Evolutionary conservation across 257 asterid genomes (phyloP), one percentile per base, ranked within the genome.

Genomic region (Voacanga thouarsii): DNA sequence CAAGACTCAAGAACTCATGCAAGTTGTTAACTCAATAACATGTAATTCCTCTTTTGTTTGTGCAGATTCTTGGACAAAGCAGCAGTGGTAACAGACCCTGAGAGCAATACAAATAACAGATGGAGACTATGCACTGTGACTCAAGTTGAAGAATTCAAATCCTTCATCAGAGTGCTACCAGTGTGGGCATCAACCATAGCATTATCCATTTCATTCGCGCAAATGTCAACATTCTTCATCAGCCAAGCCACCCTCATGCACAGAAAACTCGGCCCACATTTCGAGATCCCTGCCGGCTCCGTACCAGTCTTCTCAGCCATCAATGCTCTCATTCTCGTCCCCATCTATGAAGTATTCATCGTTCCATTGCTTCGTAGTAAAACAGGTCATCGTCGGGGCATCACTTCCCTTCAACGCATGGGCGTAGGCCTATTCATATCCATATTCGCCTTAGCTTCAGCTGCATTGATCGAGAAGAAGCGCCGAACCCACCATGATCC

Each of bases 181-280:
- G 53, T 90, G 0, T 92, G 97, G 96, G 97, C 86, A 43, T 83
- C 97, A 39, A 89, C 97, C 57, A 87, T 90, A 0, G 97, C 97
- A 53, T 89, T 92, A 53, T 87, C 96, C 59, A 87, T 90, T 79
- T 92, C 96, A 28, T 92, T 90, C 75, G 89, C 97, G 0, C 97
- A 92, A 81, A 85, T 92, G 76, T 87, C 96, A 12, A 90, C 97
- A 3, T 92, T 85, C 85, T 92, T 92, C 92, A 60, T 92, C 76
- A 84, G 82, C 47, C 96, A 92, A 59, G 96, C 97, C 71, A 70
- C 5, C 84, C 26, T 78, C 65, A 92, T 86, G 89, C 83, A 85
- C 87, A 74, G 90, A 65, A 81, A 81, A 68, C 77, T 90, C n/a
- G 83, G 86, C 45, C 77, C 79, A 21, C 53, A 78, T 33, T 80